Conservation (phyloP, 2,329 filamentous ascomycete species). For the Claviceps sp. region DNA sequence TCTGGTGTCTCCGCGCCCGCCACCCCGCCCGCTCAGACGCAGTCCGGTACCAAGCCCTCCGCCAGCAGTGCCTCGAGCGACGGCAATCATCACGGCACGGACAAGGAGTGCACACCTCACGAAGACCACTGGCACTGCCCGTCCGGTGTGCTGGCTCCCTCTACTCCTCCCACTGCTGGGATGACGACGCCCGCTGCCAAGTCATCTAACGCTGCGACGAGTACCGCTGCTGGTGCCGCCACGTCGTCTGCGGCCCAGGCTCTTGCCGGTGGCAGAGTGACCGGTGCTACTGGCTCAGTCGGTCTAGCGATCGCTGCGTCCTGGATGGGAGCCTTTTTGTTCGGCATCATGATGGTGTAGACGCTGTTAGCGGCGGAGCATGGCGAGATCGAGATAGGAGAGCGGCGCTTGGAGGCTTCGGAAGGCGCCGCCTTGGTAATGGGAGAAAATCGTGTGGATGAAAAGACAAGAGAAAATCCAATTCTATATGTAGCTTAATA, state of each 20-base stretch:
- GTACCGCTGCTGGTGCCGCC: background rate
- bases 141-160: slow-evolving; percentile 7
- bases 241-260: background rate
- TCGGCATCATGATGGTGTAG: slow-evolving; percentile 1
- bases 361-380: background rate
- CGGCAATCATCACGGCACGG: background rate
- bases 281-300: slow-evolving; percentile 2
- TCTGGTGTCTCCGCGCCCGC: slow-evolving; percentile 6
- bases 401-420: no score
- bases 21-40: slow-evolving; percentile 5
- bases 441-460: no score
- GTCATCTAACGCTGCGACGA: background rate
- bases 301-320: slow-evolving; percentile 4
- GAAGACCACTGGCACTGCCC: slow-evolving; percentile 10
- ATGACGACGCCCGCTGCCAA: background rate
- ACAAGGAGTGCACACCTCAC: slow-evolving; percentile 7
- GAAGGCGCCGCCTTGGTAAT: no score
- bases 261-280: background rate
- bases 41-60: background rate
- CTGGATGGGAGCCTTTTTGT: slow-evolving; percentile 6
- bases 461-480: no score
- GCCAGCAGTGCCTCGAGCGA: background rate
- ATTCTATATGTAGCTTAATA: no score
- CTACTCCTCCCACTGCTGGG: slow-evolving; percentile 1
- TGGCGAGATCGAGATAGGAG: background rate